Evolutionary conservation across 495 filamentous ascomycete genomes (phyloP).

Genomic region (Hyaloscypha bicolor): DNA sequence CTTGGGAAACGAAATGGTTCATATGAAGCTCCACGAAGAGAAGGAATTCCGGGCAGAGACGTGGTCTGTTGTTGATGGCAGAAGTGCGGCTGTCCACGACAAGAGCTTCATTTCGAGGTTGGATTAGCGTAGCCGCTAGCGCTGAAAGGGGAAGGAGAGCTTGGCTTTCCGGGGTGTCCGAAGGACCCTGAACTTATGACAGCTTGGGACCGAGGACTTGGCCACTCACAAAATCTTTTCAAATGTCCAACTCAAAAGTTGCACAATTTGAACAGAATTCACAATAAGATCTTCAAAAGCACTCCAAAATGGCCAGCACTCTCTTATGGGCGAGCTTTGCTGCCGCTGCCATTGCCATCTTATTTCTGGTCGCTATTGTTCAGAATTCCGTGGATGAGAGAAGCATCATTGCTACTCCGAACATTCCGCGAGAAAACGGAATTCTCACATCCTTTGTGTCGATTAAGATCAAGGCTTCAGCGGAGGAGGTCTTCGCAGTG

Average conservation of each 20-base stretch:
- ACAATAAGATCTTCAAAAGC: not conserved
- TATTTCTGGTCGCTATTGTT: conserved; percentile 6
- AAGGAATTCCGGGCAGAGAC: not conserved
- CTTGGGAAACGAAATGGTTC: not conserved
- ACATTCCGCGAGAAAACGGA: conserved; percentile 17
- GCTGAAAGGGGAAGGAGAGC: not conserved
- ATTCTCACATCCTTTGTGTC: conserved; percentile 18
- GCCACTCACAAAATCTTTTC: not conserved
- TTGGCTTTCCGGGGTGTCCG: not conserved
- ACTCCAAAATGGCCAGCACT: not conserved
- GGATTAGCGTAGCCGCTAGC: not conserved
- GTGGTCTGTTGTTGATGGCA: not conserved
- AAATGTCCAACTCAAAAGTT: not conserved
- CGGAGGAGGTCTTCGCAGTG: conserved; percentile 22
- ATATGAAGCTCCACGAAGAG: not conserved
- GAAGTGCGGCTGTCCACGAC: not conserved
- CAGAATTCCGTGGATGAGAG: conserved; percentile 9
- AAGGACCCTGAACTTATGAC: not conserved
- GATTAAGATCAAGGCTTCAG: conserved; percentile 15
- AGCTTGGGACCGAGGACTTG: not conserved
- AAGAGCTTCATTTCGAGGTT: not conserved
- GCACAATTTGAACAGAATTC: not conserved
- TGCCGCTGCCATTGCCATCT: not conserved
- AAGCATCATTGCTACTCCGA: conserved; percentile 9
- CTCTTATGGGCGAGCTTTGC: conserved; percentile 1